phyloP scores from a whole-genome alignment of 208 protist genomes.

The Novymonas esmeraldas region DNA sequence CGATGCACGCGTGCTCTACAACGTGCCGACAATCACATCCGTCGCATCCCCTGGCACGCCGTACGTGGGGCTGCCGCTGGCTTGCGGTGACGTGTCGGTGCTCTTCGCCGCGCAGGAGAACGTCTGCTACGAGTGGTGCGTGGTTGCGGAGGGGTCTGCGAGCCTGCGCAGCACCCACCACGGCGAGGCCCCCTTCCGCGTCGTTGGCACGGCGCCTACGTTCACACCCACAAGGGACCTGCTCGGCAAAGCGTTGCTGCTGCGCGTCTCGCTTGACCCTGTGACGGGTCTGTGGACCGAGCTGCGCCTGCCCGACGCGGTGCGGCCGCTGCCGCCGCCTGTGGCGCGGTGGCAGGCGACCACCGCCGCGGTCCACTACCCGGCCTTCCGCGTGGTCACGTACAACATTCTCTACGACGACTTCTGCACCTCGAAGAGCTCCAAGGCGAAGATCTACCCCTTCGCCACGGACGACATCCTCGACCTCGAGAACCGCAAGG shows the following conservation, averaged over 20 bases:
- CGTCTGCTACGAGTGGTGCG: slow-evolving; percentile 78
- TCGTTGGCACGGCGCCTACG: slow-evolving; percentile 47
- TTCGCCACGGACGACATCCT: slow-evolving; percentile 84
- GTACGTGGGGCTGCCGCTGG: slow-evolving; percentile 74
- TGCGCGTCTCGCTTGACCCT: slow-evolving; percentile 57
- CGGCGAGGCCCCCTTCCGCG: slow-evolving; percentile 10
- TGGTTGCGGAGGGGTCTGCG: slow-evolving; percentile 11
- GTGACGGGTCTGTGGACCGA: slow-evolving; percentile 64
- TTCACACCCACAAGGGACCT: slow-evolving; percentile 63
- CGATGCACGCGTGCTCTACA: slow-evolving; percentile 61
- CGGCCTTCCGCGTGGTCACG: slow-evolving; percentile 78
- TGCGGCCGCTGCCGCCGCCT: slow-evolving; percentile 43
- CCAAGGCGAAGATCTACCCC: slow-evolving; percentile 80
- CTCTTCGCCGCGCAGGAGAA: slow-evolving; percentile 48
- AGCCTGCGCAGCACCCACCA: neutral
- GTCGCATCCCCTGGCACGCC: slow-evolving; percentile 53
- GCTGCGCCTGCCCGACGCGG: slow-evolving; percentile 49
- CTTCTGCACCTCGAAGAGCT: slow-evolving; percentile 71
- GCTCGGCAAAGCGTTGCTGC: slow-evolving; percentile 49
- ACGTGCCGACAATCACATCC: slow-evolving; percentile 77
- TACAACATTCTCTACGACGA: slow-evolving; percentile 94
- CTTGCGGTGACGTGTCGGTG: slow-evolving; percentile 62
- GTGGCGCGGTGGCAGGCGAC: slow-evolving; percentile 71
- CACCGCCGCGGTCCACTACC: slow-evolving; percentile 19
- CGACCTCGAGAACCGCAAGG: slow-evolving; percentile 65